These are phyloP conservation scores for Breviolum minutum DNA, from an alignment of 73 alveolate genomes.

Conservation along the genomic window DNA sequence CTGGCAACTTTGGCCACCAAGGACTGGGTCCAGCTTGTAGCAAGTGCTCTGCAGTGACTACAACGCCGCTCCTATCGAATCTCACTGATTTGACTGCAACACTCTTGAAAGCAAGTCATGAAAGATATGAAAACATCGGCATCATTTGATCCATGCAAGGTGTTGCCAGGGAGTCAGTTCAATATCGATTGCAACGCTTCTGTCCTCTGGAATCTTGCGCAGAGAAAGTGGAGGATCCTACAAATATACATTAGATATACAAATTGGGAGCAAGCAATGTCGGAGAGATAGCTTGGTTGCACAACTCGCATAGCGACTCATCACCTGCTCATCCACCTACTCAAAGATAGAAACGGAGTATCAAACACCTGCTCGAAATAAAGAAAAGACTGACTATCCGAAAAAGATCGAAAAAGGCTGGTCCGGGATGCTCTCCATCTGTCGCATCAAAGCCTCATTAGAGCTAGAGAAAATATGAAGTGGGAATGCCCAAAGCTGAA, in stretches of 20 bases:
- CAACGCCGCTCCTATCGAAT: not conserved
- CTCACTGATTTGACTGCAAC: too few species aligned
- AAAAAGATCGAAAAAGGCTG: not conserved
- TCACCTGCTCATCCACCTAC: too few species aligned
- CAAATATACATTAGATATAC: not conserved
- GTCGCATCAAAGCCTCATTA: not conserved
- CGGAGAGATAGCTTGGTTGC: too few species aligned
- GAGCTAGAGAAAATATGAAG: not conserved
- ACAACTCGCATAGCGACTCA: too few species aligned
- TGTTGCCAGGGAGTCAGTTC: not conserved
- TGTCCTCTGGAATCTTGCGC: conserved; percentile 11
- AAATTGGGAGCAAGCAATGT: too few species aligned
- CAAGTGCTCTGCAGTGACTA: not conserved
- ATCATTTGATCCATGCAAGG: too few species aligned
- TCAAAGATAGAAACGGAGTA: too few species aligned
- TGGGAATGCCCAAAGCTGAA: too few species aligned
- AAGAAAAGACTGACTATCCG: not conserved
- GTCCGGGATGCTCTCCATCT: conserved; percentile 26
- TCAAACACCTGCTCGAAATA: too few species aligned
- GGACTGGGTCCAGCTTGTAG: not conserved
- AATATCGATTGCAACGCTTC: not conserved
- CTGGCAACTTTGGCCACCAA: not conserved
- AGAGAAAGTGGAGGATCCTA: not conserved
- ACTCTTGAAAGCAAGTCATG: too few species aligned
- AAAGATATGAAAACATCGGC: too few species aligned